Percentiles rank a stretch among this genome's conserved stretches.
Conservation (phyloP, 2,329 filamentous ascomycete species). For the Sclerotinia sclerotiorum region DNA sequence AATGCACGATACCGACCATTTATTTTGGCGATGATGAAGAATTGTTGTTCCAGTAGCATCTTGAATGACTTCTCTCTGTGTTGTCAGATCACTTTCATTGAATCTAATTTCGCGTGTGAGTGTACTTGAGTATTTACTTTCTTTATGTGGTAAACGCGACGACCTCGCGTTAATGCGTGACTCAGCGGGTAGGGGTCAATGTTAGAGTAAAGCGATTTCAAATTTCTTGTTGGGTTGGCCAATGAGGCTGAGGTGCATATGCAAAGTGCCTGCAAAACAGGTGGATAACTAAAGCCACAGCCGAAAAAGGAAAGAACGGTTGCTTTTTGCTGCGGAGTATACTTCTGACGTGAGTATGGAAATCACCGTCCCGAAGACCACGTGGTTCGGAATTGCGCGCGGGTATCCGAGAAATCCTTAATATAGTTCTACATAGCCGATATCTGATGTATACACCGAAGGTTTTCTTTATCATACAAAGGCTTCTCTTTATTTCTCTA, state of each 20-base stretch:
- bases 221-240: background rate
- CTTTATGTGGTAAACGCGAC: background rate
- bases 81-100: background rate
- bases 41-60: conserved; percentile 37
- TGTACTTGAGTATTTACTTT: background rate
- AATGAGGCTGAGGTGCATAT: background rate
- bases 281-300: background rate
- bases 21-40: conserved; percentile 37
- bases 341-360: too few species aligned
- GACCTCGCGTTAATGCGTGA: background rate
- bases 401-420: too few species aligned
- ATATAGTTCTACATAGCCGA: too few species aligned
- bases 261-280: background rate
- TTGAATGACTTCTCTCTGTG: background rate
- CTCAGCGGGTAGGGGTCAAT: background rate
- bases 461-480: too few species aligned
- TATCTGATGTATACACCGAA: too few species aligned
- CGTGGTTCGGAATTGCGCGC: background rate
- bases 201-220: background rate
- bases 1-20: conserved; percentile 34
- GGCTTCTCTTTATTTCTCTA: too few species aligned
- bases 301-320: background rate
- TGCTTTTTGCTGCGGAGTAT: too few species aligned
- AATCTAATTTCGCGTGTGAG: background rate
- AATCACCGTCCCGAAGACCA: background rate